Evolutionary conservation across 169 alveolate genomes (phyloP), one percentile per base, ranked within the genome.

Genomic region (Fabrea salina): DNA sequence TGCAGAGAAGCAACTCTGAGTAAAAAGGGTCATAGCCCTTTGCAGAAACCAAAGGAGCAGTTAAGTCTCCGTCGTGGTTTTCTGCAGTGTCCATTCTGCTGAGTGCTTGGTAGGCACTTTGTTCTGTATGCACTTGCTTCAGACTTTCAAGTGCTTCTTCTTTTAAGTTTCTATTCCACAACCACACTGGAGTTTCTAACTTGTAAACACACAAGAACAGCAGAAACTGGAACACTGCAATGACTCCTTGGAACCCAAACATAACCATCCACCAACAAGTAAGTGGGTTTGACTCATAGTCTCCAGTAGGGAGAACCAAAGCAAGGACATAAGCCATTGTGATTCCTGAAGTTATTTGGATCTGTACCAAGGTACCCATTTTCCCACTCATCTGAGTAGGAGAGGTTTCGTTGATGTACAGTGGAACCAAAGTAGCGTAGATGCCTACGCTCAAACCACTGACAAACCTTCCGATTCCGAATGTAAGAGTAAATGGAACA

Each of bases 381-480:
- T 37, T 74, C 11, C 81, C 81, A 27, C 72, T 19, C 0, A 74
- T 37, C 27, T 30, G 32, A 16, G 53, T 27, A 6, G 81, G 81
- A 1, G 72, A 19, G 4, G 27, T 16, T 54, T 74, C 71, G 22
- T n/a, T 35, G n/a, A 54, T 74, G 22, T 51, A 74, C 22, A 49
- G 11, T 22, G 72, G 72, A 22, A 27, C 25, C 22, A 25, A 11
- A 2, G 58, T 27, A 7, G 72, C 13, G 40, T 35, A 53, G 39
- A 47, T 50, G 2, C 81, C 81, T 16, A 40, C 71, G 0, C 49
- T 37, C 16, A 74, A 16, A 0, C 81, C 81, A 2, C 72, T 22
- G 13, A 74, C 22, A 19, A 74, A 25, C 39, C 81, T 74, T 22
- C 81, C 81, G 19, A 74, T 50, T 16, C 57, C 81, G 39, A 74